A percentile compares a stretch with the other conserved stretches of the same genome.
phyloP scores from a whole-genome alignment of 768 basidiomycete genomes.

The Amylocystis lapponica region DNA sequence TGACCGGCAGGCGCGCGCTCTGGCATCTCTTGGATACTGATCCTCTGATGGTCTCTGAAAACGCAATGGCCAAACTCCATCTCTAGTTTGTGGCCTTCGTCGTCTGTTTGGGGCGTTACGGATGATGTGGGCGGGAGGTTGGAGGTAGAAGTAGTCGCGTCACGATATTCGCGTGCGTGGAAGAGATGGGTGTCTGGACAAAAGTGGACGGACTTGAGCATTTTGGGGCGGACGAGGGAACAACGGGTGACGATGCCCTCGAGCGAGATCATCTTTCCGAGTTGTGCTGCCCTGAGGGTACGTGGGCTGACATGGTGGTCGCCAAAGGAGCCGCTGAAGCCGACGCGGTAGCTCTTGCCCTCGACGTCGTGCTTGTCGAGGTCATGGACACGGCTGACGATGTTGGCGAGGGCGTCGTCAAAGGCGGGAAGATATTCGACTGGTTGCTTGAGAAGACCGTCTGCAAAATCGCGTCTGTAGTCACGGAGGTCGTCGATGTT shows the following conservation, averaged over 20 bases:
- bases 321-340: constrained; percentile 94
- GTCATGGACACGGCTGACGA: constrained; percentile 72
- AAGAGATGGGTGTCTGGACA: constrained; percentile 83
- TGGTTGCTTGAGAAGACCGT: constrained; percentile 70
- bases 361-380: constrained; percentile 75
- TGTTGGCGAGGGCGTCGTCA: constrained; percentile 72
- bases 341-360: constrained; percentile 79
- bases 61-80: constrained; percentile 90
- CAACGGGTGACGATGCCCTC: constrained; percentile 99
- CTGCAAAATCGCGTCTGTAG: constrained; percentile 80
- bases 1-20: constrained; percentile 97
- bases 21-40: constrained; percentile 99
- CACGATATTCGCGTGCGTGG: constrained; percentile 87
- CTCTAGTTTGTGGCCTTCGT: constrained; percentile 79
- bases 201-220: constrained; percentile 95
- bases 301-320: constrained; percentile 97
- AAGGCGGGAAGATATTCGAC: constrained; percentile 84
- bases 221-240: constrained; percentile 96
- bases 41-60: constrained; percentile 94
- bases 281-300: constrained; percentile 79
- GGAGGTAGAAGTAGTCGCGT: constrained; percentile 83
- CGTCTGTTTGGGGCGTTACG: constrained; percentile 87
- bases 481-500: constrained; percentile 95
- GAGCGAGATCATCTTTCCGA: constrained; percentile 93
- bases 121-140: constrained; percentile 82